phyloP scores from a whole-genome alignment of 805 yeast genomes.

The Saccharomycopsis fibuligera region DNA sequence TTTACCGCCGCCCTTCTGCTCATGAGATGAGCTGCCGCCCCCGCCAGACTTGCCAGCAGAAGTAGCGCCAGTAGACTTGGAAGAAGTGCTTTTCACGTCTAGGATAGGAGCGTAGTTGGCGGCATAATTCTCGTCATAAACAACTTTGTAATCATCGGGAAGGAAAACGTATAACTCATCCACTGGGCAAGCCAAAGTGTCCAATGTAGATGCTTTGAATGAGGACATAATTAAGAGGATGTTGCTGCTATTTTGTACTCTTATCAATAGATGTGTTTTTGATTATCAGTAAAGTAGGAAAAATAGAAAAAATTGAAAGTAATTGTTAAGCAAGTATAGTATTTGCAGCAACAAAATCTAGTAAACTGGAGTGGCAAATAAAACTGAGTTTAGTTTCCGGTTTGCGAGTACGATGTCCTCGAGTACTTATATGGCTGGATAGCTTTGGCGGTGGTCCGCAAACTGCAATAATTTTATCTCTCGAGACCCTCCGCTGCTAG shows the following conservation, averaged over 20 bases:
- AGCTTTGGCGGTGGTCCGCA: no score
- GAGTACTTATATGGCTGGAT: no score
- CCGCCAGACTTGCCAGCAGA: neutral
- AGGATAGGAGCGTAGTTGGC: neutral
- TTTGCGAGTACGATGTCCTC: no score
- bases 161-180: slow-evolving; percentile 10
- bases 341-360: no score
- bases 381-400: no score
- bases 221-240: slow-evolving; percentile 5
- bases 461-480: no score
- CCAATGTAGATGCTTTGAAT: neutral
- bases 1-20: neutral
- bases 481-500: no score
- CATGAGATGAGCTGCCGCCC: neutral
- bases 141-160: slow-evolving; percentile 2
- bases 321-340: no score
- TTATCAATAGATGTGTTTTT: neutral
- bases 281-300: neutral
- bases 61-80: neutral
- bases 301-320: neutral
- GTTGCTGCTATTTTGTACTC: no score
- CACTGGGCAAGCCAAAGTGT: slow-evolving; percentile 1
- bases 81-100: neutral
- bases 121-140: neutral
- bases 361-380: no score